Evolutionary conservation across 495 filamentous ascomycete species (phyloP), one percentile per base, ranked within the genome.

Genomic region (Podospora fimiseda): DNA sequence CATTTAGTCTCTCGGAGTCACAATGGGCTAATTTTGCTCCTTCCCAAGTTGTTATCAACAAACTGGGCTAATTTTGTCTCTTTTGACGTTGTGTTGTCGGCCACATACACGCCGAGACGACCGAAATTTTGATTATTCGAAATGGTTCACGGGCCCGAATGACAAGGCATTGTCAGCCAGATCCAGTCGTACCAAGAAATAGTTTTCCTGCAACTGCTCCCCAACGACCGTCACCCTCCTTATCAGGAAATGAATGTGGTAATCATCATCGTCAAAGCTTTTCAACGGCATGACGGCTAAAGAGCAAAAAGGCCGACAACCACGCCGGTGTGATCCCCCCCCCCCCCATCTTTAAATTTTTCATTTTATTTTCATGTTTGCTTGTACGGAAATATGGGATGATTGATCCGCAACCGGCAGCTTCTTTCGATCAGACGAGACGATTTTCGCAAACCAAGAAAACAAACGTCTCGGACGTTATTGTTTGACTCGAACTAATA

Each of bases 231-330:
- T 27, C 22, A 47, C 44, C 44, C 44, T 47, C 44, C 44, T 47
- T 11, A 27, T 33, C 44, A 27, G 44, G 44, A 23, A 47, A 16
- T n/a, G 15, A 33, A 57, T 52, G n/a, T 46, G 50, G 39, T 41
- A 46, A 54, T 42, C 49, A 20, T 18, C 55, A 48, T 22, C 21
- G 22, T 19, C 39, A 15, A 19, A 8, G 43, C 43, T 15, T 30
- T 37, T 30, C 18, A 38, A 27, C 41, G 42, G 42, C 48, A 48
- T 43, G 37, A 59, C 51, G 52, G 56, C 52, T 52, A 59, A 59
- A 59, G 42, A 19, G 13, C 20, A 52, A 27, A 49, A 48, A 55
- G 43, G 47, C 52, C 43, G 56, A 55, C 36, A 21, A 47, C 46
- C 38, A 45, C 42, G 14, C 50, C 55, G 50, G 22, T 41, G 47